phyloP scores from a whole-genome alignment of 495 filamentous ascomycete species.

The Cudoniella acicularis region DNA sequence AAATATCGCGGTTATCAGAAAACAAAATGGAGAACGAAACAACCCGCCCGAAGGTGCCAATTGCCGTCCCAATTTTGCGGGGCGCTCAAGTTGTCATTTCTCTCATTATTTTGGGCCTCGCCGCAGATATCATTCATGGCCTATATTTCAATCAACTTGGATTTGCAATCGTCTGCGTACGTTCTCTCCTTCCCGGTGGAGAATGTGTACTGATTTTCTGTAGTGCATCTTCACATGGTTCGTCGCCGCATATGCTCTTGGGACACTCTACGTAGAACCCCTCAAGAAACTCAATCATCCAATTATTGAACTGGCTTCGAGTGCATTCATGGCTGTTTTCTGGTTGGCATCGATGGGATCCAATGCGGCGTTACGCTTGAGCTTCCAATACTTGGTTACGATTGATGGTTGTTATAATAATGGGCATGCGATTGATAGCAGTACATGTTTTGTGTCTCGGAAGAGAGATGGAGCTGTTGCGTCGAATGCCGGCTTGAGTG shows the following conservation, averaged over 20 bases:
- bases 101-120: constrained; percentile 60
- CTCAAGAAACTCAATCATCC: constrained; percentile 37
- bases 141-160: constrained; percentile 35
- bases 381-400: constrained; percentile 20
- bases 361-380: constrained; percentile 22
- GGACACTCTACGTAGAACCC: constrained; percentile 38
- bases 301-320: constrained; percentile 36
- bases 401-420: constrained; percentile 1
- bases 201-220: neutral
- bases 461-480: constrained; percentile 18
- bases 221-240: constrained; percentile 45
- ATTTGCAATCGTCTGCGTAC: constrained; percentile 38
- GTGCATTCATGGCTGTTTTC: constrained; percentile 39
- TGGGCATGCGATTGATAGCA: constrained; percentile 23
- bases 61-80: constrained; percentile 53
- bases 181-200: constrained; percentile 18
- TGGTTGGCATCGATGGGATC: constrained; percentile 41
- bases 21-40: neutral
- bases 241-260: constrained; percentile 35
- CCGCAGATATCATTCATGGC: constrained; percentile 40
- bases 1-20: neutral
- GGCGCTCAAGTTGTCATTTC: constrained; percentile 58
- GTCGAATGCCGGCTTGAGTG: neutral
- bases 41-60: constrained; percentile 25
- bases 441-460: constrained; percentile 16